Conservation (phyloP, 176 grass and related monocot species). For the Triticum timopheevii region DNA sequence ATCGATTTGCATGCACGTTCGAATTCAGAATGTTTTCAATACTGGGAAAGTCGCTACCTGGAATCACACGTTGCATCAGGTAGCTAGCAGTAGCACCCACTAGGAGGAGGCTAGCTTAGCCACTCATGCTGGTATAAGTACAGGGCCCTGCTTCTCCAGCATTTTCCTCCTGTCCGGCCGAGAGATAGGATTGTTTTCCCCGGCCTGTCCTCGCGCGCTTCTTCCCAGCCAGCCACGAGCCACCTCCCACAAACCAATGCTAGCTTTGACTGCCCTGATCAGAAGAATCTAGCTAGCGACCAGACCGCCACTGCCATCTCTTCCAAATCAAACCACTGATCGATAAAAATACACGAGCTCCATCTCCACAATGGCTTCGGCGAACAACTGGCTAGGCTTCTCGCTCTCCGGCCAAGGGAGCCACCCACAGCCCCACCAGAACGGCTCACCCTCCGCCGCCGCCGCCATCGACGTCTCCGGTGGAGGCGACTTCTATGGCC, state of each 20-base stretch:
- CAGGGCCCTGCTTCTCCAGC: not conserved
- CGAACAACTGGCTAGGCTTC: constrained; percentile 79
- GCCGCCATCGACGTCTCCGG: constrained; percentile 44
- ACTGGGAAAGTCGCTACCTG: not conserved
- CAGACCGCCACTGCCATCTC: constrained; percentile 17
- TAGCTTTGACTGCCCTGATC: constrained; percentile 45
- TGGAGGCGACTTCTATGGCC: constrained; percentile 52
- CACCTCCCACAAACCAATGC: constrained; percentile 24
- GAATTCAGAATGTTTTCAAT: constrained; percentile 28
- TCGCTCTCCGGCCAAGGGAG: constrained; percentile 66
- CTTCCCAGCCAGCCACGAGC: constrained; percentile 25
- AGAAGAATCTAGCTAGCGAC: constrained; percentile 18
- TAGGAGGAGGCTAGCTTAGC: not conserved
- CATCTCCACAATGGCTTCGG: constrained; percentile 48
- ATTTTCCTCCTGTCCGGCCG: not conserved
- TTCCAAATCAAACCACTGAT: constrained; percentile 9
- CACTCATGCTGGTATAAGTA: constrained; percentile 18
- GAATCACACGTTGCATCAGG: constrained; percentile 9
- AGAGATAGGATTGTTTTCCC: constrained; percentile 18
- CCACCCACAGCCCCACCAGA: constrained; percentile 48
- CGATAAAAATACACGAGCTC: not conserved
- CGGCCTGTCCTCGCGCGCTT: not conserved
- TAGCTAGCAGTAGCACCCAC: not conserved
- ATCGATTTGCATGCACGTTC: constrained; percentile 12
- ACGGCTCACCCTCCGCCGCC: constrained; percentile 24